Base-by-base conservation (phyloP, 2,329 filamentous ascomycete species). In the Aureobasidium sp. region DNA sequence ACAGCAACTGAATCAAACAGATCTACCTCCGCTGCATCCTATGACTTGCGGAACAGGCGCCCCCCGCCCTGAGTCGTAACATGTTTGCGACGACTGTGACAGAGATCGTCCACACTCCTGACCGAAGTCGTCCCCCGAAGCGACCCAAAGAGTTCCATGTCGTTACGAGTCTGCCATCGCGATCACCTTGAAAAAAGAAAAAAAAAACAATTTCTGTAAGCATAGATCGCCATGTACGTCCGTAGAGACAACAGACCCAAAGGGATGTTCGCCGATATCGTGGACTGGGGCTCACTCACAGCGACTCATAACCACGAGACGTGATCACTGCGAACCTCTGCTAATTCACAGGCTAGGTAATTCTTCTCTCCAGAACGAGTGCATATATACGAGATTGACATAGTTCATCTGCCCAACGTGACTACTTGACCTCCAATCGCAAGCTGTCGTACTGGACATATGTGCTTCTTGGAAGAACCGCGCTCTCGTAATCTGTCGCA, bases 371-470 rank as follows among this genome's bases (percentile, higher is more conserved):
- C 22, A 15, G 1, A 17, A 17, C 7, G 22, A 12, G 12, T 14
- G 9, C 19, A 45, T 12, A 17, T 27, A 27, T 27, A 14, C 14
- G 14, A 27, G 12, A 47, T 47, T 14, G 22, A 29, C 31, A 1
- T 24, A 15, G n/a, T n/a, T 7, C 9, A 0, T 35, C 29, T 35
- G 2, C 37, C 24, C 6, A 29, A 29, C 9, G 4, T 15, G 27
- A 14, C 31, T 48, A 59, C 42, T 37, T 39, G 40, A 87, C 68
- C 68, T 87, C 85, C 50, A 87, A 67, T 56, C 84, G 76, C 68
- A 87, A 67, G 2, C 85, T 84, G 72, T 87, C 85, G 65, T 88
- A 87, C 73, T 87, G 84, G 6, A 87, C 79, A 70, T 87, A 87
- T 0, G 84, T 75, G 0, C 77, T 78, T 47, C 73, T 72, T 0